A percentile compares a stretch with the other conserved stretches of the same genome.
These are phyloP conservation scores for Penicillium sp. DNA, from an alignment of 2,329 filamentous ascomycete species.

Conservation along the genomic window DNA sequence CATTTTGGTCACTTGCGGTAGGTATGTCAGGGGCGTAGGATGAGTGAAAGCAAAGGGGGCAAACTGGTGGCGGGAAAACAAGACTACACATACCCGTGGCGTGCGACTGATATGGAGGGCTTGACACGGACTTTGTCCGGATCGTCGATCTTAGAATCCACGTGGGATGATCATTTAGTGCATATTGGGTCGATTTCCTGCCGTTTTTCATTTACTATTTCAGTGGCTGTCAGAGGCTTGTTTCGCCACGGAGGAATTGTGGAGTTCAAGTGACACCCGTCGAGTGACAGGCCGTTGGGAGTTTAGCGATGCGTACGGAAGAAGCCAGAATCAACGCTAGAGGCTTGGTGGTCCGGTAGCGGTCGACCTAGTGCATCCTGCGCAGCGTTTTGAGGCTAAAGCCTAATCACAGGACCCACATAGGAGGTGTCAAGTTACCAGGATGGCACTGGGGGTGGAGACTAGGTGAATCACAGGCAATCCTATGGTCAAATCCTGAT, in stretches of 20 bases:
- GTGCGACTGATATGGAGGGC: not conserved
- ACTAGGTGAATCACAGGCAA: not conserved
- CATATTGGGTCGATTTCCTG: not conserved
- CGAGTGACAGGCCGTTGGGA: not conserved
- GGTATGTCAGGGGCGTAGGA: not conserved
- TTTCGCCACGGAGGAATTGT: not conserved
- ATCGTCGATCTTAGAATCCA: not conserved
- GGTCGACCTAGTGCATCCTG: not conserved
- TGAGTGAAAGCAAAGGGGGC: not conserved
- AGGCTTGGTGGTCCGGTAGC: not conserved
- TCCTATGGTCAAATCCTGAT: not conserved
- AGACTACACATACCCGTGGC: not conserved
- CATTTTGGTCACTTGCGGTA: not conserved
- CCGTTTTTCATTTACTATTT: not conserved
- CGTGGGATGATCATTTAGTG: not conserved
- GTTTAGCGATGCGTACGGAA: not conserved
- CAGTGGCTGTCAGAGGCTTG: not conserved
- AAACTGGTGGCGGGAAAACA: not conserved
- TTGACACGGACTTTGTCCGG: not conserved
- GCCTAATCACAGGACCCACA: not conserved
- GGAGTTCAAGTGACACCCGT: not conserved
- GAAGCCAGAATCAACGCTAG: not conserved
- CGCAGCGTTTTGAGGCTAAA: not conserved
- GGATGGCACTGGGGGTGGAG: not conserved
- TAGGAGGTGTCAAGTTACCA: not conserved